A percentile compares a stretch with the other conserved stretches of the same genome.
phyloP scores from a whole-genome alignment of 805 yeast genomes.

The Teunomyces lycoperdinae region DNA sequence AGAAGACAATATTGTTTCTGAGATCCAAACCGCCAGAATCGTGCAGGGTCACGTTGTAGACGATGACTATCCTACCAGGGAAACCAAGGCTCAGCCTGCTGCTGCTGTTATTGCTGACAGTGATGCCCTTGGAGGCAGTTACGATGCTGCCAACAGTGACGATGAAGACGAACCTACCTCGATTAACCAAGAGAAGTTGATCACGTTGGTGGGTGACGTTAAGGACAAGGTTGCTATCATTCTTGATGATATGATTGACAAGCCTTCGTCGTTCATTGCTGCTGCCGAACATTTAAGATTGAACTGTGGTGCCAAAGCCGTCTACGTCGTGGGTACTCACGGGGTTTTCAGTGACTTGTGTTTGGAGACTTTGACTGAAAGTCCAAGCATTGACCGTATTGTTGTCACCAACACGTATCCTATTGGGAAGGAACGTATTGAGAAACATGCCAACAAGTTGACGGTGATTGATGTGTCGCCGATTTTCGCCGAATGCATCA shows the following conservation, averaged over 20 bases:
- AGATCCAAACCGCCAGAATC: slow-evolving; percentile 92
- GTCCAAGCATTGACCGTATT: slow-evolving; percentile 82
- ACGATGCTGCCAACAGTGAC: slow-evolving; percentile 77
- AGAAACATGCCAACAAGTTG: slow-evolving; percentile 58
- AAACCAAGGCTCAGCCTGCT: slow-evolving; percentile 6
- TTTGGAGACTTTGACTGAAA: slow-evolving; percentile 71
- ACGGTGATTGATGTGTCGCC: slow-evolving; percentile 90
- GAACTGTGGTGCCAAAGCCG: slow-evolving; percentile 94
- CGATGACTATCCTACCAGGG: slow-evolving; percentile 55
- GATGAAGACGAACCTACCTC: slow-evolving; percentile 77
- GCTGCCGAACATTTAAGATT: slow-evolving; percentile 97
- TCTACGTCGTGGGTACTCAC: slow-evolving; percentile 90
- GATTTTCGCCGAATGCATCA: slow-evolving; percentile 94
- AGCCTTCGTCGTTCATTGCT: slow-evolving; percentile 89
- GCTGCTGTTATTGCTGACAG: slow-evolving; percentile 20
- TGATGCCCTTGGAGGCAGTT: slow-evolving; percentile 77
- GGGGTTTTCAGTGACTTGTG: slow-evolving; percentile 91
- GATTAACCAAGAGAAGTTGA: slow-evolving; percentile 72
- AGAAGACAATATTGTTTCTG: slow-evolving; percentile 67
- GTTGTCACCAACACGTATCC: slow-evolving; percentile 98
- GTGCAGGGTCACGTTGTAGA: slow-evolving; percentile 97
- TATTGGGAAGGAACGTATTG: slow-evolving; percentile 59
- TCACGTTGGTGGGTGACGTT: slow-evolving; percentile 96
- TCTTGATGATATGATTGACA: slow-evolving; percentile 95
- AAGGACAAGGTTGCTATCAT: slow-evolving; percentile 88